phyloP scores from a whole-genome alignment of 2,329 filamentous ascomycete genomes.

The Nemania sp. region DNA sequence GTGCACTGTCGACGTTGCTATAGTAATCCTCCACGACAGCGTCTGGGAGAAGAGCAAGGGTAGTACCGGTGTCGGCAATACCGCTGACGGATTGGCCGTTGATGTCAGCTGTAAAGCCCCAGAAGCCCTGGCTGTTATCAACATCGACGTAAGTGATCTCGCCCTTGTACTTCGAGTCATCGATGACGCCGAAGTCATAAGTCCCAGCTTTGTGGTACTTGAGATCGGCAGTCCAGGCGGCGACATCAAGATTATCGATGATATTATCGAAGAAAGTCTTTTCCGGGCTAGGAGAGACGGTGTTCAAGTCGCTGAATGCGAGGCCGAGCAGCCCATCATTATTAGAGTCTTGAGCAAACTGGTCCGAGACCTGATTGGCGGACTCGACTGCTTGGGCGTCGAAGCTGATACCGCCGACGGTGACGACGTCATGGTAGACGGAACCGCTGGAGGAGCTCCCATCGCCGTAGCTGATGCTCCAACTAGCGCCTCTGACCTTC shows the following conservation, averaged over 20 bases:
- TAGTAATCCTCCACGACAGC: slow-evolving; percentile 57
- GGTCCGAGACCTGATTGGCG: slow-evolving; percentile 35
- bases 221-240: slow-evolving; percentile 43
- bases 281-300: slow-evolving; percentile 34
- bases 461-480: slow-evolving; percentile 43
- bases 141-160: slow-evolving; percentile 42
- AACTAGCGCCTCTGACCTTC: slow-evolving; percentile 35
- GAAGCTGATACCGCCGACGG: slow-evolving; percentile 39
- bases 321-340: slow-evolving; percentile 43
- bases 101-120: slow-evolving; percentile 41
- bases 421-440: slow-evolving; percentile 42
- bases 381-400: slow-evolving; percentile 40
- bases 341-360: slow-evolving; percentile 41
- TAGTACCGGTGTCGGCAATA: slow-evolving; percentile 65
- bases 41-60: slow-evolving; percentile 52
- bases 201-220: slow-evolving; percentile 41
- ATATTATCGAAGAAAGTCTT: slow-evolving; percentile 45
- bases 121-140: slow-evolving; percentile 42
- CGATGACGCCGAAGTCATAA: slow-evolving; percentile 46
- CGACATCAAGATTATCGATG: slow-evolving; percentile 32
- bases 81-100: slow-evolving; percentile 41
- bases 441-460: slow-evolving; percentile 41
- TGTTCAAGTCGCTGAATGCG: slow-evolving; percentile 44
- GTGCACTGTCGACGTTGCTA: slow-evolving; percentile 49
- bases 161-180: slow-evolving; percentile 40